Base-by-base conservation (phyloP, 306 rosid species). In the Prunus salicina region DNA sequence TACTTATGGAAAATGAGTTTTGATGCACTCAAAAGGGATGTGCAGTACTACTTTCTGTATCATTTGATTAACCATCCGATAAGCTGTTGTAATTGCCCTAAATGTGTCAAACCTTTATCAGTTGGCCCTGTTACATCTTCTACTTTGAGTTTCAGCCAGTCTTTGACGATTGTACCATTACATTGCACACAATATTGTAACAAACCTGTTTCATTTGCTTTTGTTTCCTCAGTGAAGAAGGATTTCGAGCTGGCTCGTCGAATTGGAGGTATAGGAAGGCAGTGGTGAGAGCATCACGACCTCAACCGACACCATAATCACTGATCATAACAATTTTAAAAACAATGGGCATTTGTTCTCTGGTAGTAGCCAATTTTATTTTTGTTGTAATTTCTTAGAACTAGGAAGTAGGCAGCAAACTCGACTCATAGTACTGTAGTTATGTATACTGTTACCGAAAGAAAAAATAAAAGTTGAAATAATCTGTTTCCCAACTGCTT, bases 161-260 rank as follows among this genome's bases (percentile, higher is more conserved):
- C 16, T 51, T 65, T 16, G 38, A 27, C 32, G 3, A 19, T 32
- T 24, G 27, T 34, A 32, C 55, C n/a, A 15, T 20, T 78, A n/a
- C 43, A 38, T 61, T 57, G 15, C 24, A 10, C 63, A 57, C 10
- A n/a, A 56, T 24, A 69, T 25, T 2, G 22, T 24, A 25, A 60
- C 28, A 28, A 19, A 46, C 43, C 50, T 28, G 56, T 64, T 75
- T 58, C 47, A 32, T 81, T 78, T 83, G 68, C 25, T 72, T 79
- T 43, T 76, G 52, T 66, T 50, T 56, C 27, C 57, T 45, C 85
- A 92, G 99, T 95, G 99, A 92, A 74, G 86, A 92, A 88, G 84
- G 99, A 95, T 87, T 38, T 95, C 16, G 96, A 95, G 83, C 84
- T 95, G 91, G 93, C 97, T 3, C 93, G 98, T 49, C 86, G 96